Percentiles rank a stretch among this genome's conserved stretches.
Evolutionary conservation across 805 yeast genomes (phyloP).

Genomic region (Myxozyma mucilagina): DNA sequence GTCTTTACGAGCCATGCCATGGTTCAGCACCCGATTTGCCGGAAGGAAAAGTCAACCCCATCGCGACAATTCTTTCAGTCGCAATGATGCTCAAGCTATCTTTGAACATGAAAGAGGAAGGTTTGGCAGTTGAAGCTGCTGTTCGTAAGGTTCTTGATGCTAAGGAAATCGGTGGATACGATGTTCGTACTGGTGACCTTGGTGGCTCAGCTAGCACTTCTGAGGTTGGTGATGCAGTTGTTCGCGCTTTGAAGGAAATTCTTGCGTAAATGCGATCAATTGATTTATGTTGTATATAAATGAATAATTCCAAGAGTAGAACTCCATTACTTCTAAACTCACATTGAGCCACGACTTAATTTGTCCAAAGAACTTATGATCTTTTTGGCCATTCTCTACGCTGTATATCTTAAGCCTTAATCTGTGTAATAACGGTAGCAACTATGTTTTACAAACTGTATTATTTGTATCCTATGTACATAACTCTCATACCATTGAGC

Average conservation of each 20-base stretch:
- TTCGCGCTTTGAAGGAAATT: conserved; percentile 39
- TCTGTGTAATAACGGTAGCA: too few species aligned
- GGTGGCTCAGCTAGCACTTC: conserved; percentile 79
- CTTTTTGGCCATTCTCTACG: neutral
- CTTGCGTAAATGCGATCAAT: neutral
- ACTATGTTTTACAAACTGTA: too few species aligned
- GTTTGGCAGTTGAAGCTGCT: conserved; percentile 84
- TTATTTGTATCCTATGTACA: neutral
- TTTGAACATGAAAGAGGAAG: conserved; percentile 78
- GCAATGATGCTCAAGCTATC: conserved; percentile 97
- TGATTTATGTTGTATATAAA: neutral
- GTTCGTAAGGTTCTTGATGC: conserved; percentile 77
- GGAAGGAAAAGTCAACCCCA: conserved; percentile 84
- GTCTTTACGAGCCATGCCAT: conserved; percentile 97
- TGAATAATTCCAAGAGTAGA: too few species aligned
- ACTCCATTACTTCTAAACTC: too few species aligned
- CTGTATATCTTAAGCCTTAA: too few species aligned
- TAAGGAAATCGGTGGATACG: conserved; percentile 47
- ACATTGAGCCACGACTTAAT: neutral
- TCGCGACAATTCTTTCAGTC: conserved; percentile 91
- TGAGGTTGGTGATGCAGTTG: conserved; percentile 95
- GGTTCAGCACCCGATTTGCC: conserved; percentile 97
- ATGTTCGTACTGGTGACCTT: conserved; percentile 84
- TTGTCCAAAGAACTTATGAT: neutral
- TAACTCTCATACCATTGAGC: too few species aligned